These are phyloP conservation scores for Populus davidiana DNA, from an alignment of 345 rosid genomes.

Conservation along the genomic window DNA sequence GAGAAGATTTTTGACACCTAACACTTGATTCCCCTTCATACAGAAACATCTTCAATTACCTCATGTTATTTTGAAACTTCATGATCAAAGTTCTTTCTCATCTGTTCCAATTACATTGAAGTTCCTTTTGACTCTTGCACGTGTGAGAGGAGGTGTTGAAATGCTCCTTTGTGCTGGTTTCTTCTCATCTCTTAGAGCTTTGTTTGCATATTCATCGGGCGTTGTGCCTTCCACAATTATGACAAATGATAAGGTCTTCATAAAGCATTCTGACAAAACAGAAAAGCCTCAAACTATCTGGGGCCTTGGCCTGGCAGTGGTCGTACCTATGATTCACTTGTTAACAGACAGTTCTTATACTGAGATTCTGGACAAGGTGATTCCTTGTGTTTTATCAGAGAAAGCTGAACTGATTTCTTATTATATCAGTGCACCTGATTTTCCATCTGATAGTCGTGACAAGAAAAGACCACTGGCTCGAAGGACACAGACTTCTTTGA, in stretches of 20 bases:
- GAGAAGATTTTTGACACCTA: conserved; percentile 59
- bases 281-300: conserved; percentile 61
- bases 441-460: conserved; percentile 59
- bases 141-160: conserved; percentile 75
- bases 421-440: conserved; percentile 65
- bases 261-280: conserved; percentile 36
- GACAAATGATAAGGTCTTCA: conserved; percentile 33
- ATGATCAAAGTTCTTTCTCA: conserved; percentile 47
- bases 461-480: conserved; percentile 67
- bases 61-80: conserved; percentile 59
- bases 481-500: conserved; percentile 57
- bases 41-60: conserved; percentile 57
- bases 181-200: conserved; percentile 55
- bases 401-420: conserved; percentile 60
- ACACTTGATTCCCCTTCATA: conserved; percentile 82
- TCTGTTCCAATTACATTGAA: conserved; percentile 55
- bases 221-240: conserved; percentile 36
- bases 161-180: conserved; percentile 76
- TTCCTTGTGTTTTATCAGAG: conserved; percentile 69
- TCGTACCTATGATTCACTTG: conserved; percentile 71
- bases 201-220: conserved; percentile 52
- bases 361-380: conserved; percentile 54
- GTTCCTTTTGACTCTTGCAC: conserved; percentile 75
- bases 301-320: conserved; percentile 83
- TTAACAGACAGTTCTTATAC: conserved; percentile 51